phyloP scores from a whole-genome alignment of 176 grass and related monocot species.

The Luzula sylvatica region DNA sequence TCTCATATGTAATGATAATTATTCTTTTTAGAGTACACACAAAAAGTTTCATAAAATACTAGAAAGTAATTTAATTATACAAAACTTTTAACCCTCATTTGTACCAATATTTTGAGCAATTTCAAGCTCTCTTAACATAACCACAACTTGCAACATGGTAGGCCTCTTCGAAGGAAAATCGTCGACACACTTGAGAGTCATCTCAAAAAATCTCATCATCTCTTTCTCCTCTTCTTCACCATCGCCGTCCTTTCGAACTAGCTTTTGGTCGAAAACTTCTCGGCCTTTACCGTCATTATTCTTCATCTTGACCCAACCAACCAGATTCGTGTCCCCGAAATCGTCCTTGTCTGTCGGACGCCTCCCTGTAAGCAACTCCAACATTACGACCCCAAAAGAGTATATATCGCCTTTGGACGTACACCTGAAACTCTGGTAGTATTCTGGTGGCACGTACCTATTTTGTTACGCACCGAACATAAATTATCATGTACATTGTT shows the following conservation, averaged over 20 bases:
- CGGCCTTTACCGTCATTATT: conserved; percentile 40
- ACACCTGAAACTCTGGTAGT: conserved; percentile 98
- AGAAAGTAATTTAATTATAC: neutral
- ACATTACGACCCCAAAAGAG: conserved; percentile 85
- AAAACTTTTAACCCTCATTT: conserved; percentile 2
- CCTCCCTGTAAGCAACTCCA: conserved; percentile 68
- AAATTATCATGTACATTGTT: neutral
- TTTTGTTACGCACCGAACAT: conserved; percentile 5
- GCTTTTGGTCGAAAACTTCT: conserved; percentile 68
- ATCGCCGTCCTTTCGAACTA: neutral
- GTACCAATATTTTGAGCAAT: conserved; percentile 9
- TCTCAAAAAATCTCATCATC: conserved; percentile 70
- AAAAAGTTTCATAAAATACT: neutral
- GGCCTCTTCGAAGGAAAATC: conserved; percentile 91
- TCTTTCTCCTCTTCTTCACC: conserved; percentile 30
- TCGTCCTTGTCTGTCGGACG: conserved; percentile 91
- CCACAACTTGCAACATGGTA: conserved; percentile 74
- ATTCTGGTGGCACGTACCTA: conserved; percentile 72
- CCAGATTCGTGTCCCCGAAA: conserved; percentile 88
- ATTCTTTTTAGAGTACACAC: too few relatives aligned
- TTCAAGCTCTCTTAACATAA: conserved; percentile 64
- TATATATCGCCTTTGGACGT: conserved; percentile 86
- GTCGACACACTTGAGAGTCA: conserved; percentile 72
- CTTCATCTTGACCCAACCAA: conserved; percentile 96
- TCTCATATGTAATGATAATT: too few relatives aligned